These are phyloP conservation scores for Microstroma glucosiphilum DNA, from an alignment of 1,284 basidiomycete species.

Conservation along the genomic window DNA sequence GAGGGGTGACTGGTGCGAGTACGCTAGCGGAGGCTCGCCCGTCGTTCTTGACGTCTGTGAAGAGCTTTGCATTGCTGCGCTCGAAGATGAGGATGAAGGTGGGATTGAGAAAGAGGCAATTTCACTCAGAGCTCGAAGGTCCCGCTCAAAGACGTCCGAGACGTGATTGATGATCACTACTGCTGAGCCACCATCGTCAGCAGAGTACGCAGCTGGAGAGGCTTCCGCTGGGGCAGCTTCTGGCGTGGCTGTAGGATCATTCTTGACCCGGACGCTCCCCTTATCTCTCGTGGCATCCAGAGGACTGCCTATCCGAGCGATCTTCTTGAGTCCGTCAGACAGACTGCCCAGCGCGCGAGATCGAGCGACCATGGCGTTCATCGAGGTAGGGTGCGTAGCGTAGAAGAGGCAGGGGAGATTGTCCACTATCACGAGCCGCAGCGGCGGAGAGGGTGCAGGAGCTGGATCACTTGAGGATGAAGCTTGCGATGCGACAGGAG, in stretches of 20 bases:
- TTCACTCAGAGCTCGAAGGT: background rate
- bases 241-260: background rate
- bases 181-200: background rate
- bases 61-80: background rate
- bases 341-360: background rate
- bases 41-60: background rate
- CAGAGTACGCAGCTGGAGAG: no score
- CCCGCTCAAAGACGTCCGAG: constrained; percentile 7
- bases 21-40: background rate
- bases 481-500: no score
- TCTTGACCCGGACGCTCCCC: background rate
- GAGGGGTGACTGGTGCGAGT: background rate
- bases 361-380: background rate
- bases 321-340: background rate
- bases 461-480: background rate
- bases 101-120: background rate
- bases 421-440: background rate
- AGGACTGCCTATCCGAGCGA: background rate
- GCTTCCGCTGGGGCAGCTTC: no score
- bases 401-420: background rate
- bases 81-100: background rate
- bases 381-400: background rate
- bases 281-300: background rate
- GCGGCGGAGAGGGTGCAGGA: background rate
- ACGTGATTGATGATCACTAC: constrained; percentile 9